Percentiles rank a stretch among this genome's conserved stretches.
Evolutionary conservation across 2,329 filamentous ascomycete species (phyloP).

Genomic region (Cladosporium oxysporum): DNA sequence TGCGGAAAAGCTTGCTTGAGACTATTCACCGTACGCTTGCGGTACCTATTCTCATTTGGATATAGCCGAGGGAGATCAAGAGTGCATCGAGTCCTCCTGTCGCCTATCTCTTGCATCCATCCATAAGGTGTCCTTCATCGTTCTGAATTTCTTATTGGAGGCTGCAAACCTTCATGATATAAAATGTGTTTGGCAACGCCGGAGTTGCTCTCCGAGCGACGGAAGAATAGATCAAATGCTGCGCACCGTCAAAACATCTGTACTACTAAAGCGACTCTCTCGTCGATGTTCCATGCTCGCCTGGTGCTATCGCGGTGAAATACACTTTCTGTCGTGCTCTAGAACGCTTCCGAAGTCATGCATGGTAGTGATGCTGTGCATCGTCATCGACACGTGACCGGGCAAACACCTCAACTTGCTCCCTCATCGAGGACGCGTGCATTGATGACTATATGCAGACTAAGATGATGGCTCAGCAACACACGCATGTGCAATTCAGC

Average conservation of each 20-base stretch:
- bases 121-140: background rate
- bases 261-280: background rate
- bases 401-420: background rate
- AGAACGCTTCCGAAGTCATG: background rate
- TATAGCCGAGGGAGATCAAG: background rate
- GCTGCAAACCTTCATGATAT: background rate
- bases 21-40: background rate
- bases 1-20: background rate
- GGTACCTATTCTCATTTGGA: background rate
- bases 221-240: background rate
- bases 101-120: background rate
- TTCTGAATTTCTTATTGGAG: background rate
- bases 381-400: slow-evolving; percentile 11
- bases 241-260: background rate
- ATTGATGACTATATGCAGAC: background rate
- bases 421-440: background rate
- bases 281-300: background rate
- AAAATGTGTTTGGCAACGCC: background rate
- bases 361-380: background rate
- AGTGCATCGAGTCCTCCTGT: background rate
- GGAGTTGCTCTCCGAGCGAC: background rate
- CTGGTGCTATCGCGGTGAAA: slow-evolving; percentile 15
- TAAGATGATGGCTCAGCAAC: background rate
- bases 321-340: background rate
- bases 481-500: background rate